phyloP scores from a whole-genome alignment of 2,329 filamentous ascomycete genomes.

The Colletotrichum sp. region DNA sequence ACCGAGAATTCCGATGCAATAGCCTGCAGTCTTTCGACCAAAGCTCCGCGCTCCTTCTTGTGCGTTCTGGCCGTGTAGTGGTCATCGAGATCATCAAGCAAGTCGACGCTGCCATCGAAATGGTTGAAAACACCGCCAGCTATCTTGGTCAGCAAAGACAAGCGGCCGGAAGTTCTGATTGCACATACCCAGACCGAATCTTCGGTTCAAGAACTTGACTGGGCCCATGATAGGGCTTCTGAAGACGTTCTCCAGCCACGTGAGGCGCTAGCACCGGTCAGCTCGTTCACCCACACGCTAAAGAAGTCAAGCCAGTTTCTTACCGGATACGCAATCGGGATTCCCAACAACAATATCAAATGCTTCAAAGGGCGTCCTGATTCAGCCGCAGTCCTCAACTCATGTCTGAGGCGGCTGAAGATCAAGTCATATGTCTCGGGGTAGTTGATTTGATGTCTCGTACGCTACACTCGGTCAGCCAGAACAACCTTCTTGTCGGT shows the following conservation, averaged over 20 bases:
- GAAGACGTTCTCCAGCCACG: conserved; percentile 96
- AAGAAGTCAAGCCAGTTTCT: conserved; percentile 41
- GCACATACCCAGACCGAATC: conserved; percentile 74
- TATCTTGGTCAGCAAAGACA: conserved; percentile 23
- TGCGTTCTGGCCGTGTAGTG: conserved; percentile 94
- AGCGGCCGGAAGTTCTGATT: no score
- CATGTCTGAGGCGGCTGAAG: conserved; percentile 75
- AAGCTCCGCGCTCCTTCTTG: conserved; percentile 81
- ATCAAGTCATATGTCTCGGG: conserved; percentile 87
- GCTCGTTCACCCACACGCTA: background rate
- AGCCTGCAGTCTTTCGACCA: conserved; percentile 82
- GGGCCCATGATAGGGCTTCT: conserved; percentile 86
- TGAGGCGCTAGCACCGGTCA: conserved; percentile 66
- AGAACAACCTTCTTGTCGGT: background rate
- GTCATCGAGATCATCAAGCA: conserved; percentile 92
- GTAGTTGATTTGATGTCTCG: conserved; percentile 93
- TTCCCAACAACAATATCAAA: conserved; percentile 84
- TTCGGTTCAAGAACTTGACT: conserved; percentile 86
- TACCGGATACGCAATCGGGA: conserved; percentile 84
- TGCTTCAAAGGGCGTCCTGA: conserved; percentile 83
- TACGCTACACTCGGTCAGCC: conserved; percentile 57
- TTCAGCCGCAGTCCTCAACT: conserved; percentile 72
- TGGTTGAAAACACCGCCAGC: conserved; percentile 89
- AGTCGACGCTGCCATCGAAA: conserved; percentile 92
- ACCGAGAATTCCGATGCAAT: conserved; percentile 87